Conservation (phyloP, 768 basidiomycete genomes). For the Pleurotus eryngii region DNA sequence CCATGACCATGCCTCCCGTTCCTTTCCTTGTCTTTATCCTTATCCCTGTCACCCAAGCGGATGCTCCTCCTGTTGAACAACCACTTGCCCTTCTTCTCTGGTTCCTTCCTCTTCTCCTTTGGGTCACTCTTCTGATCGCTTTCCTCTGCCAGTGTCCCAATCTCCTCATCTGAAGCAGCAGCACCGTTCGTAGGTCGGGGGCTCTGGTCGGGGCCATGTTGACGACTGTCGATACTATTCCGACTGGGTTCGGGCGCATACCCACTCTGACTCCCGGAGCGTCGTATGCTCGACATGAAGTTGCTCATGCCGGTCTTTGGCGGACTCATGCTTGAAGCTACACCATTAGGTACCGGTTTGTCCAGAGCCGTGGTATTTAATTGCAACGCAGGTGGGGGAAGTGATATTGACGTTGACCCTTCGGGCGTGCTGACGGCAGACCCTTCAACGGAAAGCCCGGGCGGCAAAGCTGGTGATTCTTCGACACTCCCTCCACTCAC, state of each 20-base stretch:
- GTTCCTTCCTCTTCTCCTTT: conserved; percentile 38
- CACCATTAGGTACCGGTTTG: neutral
- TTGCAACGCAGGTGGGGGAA: conserved; percentile 13
- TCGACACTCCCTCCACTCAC: conserved; percentile 3
- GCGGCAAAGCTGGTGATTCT: conserved; percentile 20
- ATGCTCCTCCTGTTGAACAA: conserved; percentile 52
- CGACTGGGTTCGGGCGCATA: neutral
- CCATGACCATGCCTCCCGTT: neutral
- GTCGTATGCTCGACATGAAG: neutral
- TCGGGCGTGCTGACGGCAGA: conserved; percentile 21
- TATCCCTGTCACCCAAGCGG: conserved; percentile 19
- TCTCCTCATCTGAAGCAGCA: conserved; percentile 14
- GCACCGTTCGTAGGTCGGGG: conserved; percentile 11
- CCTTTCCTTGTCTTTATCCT: conserved; percentile 7
- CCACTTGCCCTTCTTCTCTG: conserved; percentile 47
- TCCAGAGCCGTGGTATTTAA: neutral
- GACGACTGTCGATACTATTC: conserved; percentile 3
- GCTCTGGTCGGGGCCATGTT: neutral
- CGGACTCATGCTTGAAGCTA: neutral
- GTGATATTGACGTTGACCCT: conserved; percentile 19
- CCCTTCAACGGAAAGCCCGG: conserved; percentile 23
- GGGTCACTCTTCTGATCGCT: conserved; percentile 33
- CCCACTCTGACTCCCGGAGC: neutral
- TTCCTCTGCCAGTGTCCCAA: conserved; percentile 19
- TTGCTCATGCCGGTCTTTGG: neutral